Conservation (phyloP, 371 early-diverging fungal genomes). For the Rhizopus stolonifer region DNA sequence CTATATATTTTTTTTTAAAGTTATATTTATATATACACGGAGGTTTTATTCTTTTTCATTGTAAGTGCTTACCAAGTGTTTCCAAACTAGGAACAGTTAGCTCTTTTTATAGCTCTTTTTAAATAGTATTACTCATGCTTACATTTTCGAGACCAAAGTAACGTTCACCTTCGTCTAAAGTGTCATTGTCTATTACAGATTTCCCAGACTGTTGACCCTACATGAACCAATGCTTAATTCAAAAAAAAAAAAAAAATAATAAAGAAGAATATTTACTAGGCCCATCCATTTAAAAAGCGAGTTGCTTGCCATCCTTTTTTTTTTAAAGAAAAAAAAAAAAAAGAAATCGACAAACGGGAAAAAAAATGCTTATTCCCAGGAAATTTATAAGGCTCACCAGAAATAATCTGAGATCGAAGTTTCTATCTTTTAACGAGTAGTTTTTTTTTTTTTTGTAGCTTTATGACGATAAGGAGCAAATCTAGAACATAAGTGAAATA, state of each 20-base stretch:
- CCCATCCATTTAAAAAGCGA: slow-evolving; percentile 89
- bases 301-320: slow-evolving; percentile 48
- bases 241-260: neutral
- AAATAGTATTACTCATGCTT: slow-evolving; percentile 57
- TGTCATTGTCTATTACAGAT: slow-evolving; percentile 31
- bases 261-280: slow-evolving; percentile 38
- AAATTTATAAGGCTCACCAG: no score
- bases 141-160: slow-evolving; percentile 93
- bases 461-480: no score
- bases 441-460: no score
- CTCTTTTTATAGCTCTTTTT: neutral
- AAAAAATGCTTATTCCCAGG: no score
- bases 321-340: neutral
- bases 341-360: neutral
- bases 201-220: slow-evolving; percentile 49
- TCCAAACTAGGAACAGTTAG: slow-evolving; percentile 69
- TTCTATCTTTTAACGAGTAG: no score
- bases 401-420: no score
- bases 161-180: slow-evolving; percentile 60
- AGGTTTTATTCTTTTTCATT: neutral
- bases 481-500: no score
- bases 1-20: slow-evolving; percentile 35
- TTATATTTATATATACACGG: no score
- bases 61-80: slow-evolving; percentile 79
- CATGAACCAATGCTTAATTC: neutral